Base-by-base conservation (phyloP, 768 basidiomycete genomes). In the Naematelia aurantialba region DNA sequence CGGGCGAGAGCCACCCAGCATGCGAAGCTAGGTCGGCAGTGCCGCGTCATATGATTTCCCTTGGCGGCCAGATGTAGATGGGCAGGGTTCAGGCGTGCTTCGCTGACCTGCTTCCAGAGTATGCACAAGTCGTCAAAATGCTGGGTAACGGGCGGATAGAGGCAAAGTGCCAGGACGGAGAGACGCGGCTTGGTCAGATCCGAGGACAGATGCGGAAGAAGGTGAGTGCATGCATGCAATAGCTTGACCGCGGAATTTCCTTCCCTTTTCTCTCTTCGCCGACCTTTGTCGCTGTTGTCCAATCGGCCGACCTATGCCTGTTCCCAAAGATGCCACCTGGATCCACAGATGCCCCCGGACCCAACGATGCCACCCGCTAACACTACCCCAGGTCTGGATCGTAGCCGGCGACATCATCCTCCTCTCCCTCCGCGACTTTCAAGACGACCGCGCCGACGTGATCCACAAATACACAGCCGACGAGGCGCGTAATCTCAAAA, bases 181-280 rank as follows among this genome's bases (percentile, higher is more conserved):
- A 94, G 83, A 97, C 96, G 80, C 83, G 96, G 73, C 81, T 98
- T 77, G 93, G 91, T 8, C 96, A 99, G 76, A 98, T 99, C 70
- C 84, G 96, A 79, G 96, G 96, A 39, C 97, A 97, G 81, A 93
- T 99, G 94, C 81, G 96, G 69, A 99, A 98, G 81, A 99, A 99
- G 88, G 94, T 88, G 67, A 61, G 84, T 78, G 1, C 39, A 4
- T 24, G 21, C 25, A 4, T 3, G 10, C 17, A 21, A 3, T 4
- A 51, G 21, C 49, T 51, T 26, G 10, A 10, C 3, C 10, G 10
- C 47, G 13, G 14, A 45, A 22, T 25, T 24, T 31, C 12, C 19
- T 24, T 19, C 45, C 48, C 14, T 17, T 14, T 63, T 13, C 13
- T 42, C 19, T 44, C 60, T n/a, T 48, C 11, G n/a, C 49, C 30